These are phyloP conservation scores for Pyrus communis DNA, from an alignment of 306 rosid genomes.

Conservation along the genomic window DNA sequence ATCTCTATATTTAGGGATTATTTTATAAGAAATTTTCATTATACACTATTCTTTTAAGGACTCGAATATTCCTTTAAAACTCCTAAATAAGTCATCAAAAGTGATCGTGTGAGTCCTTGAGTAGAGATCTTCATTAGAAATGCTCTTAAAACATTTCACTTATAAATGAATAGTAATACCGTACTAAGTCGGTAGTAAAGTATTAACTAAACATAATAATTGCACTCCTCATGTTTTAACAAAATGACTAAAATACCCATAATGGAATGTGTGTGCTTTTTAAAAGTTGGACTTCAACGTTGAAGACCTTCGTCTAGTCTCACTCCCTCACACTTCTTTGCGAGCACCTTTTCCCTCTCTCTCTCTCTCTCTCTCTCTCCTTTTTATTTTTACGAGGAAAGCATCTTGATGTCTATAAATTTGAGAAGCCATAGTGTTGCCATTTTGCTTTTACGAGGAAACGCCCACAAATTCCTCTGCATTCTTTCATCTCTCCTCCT, in stretches of 20 bases:
- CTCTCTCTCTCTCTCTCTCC: background rate
- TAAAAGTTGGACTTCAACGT: slow-evolving; percentile 8
- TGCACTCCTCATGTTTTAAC: background rate
- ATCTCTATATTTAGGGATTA: too few species aligned
- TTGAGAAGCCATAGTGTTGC: slow-evolving; percentile 7
- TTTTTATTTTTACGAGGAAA: too few species aligned
- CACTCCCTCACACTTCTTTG: background rate
- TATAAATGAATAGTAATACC: fast-evolving
- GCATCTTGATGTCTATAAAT: slow-evolving; percentile 17
- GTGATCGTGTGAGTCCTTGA: fast-evolving
- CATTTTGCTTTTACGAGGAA: slow-evolving; percentile 27
- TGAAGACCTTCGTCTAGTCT: background rate
- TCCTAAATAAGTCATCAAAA: too few species aligned
- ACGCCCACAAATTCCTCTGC: slow-evolving; percentile 19
- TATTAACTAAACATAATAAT: too few species aligned
- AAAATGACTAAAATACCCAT: slow-evolving; percentile 14
- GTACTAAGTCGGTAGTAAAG: too few species aligned
- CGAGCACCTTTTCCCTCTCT: background rate
- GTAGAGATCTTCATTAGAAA: fast-evolving
- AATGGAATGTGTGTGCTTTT: background rate
- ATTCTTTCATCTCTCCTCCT: background rate
- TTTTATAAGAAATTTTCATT: too few species aligned
- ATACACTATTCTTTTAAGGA: too few species aligned
- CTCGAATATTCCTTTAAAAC: too few species aligned
- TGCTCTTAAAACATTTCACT: too few species aligned